Evolutionary conservation across 805 yeast species (phyloP).

Genomic region (Kockiozyma suomiensis): DNA sequence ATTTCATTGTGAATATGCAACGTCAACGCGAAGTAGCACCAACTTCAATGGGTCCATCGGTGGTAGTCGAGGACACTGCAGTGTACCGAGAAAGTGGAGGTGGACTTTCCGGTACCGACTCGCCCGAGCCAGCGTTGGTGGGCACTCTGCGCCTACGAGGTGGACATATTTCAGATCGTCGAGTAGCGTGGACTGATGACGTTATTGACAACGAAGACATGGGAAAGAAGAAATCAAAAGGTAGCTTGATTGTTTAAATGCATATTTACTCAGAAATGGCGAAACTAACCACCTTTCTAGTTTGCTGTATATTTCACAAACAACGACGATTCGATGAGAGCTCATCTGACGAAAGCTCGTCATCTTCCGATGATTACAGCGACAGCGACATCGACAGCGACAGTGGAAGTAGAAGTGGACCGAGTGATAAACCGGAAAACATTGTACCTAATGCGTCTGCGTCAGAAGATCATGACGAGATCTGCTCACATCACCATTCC

Average conservation of each 20-base stretch:
- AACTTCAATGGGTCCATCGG: constrained; percentile 23
- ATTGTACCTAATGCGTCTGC: neutral
- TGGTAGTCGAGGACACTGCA: constrained; percentile 16
- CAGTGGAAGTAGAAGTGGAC: constrained; percentile 45
- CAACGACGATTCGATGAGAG: constrained; percentile 46
- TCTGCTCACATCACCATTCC: constrained; percentile 4
- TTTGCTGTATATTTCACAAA: constrained; percentile 66
- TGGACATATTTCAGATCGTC: constrained; percentile 33
- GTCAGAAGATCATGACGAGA: constrained; percentile 9
- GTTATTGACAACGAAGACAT: constrained; percentile 88
- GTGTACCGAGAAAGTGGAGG: constrained; percentile 19
- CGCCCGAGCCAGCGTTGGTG: constrained; percentile 4
- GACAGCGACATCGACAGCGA: constrained; percentile 50
- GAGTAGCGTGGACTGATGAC: constrained; percentile 82
- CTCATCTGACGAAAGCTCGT: constrained; percentile 41
- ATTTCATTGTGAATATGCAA: constrained; percentile 10
- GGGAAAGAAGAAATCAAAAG: constrained; percentile 86
- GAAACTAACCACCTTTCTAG: constrained; percentile 12
- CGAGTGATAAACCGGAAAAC: neutral
- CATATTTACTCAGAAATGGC: constrained; percentile 35
- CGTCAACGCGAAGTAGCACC: constrained; percentile 17
- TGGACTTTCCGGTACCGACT: constrained; percentile 1
- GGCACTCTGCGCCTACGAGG: constrained; percentile 31
- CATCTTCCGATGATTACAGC: constrained; percentile 44
- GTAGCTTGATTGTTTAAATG: constrained; percentile 38